Conservation (phyloP, 371 early-diverging fungal genomes). For the Lichtheimia hyalospora region DNA sequence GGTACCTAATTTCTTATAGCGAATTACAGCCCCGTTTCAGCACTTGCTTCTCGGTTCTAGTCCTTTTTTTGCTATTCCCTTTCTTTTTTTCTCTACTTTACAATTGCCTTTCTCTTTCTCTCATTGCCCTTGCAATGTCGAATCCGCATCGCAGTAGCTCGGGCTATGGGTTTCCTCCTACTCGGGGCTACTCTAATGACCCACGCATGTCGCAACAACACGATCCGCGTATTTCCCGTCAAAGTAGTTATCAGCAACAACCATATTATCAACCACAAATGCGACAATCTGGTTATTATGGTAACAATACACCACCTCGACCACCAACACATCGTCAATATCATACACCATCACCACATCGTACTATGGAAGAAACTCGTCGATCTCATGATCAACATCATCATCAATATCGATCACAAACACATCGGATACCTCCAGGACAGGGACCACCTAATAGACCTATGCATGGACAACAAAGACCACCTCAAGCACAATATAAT, state of each 20-base stretch:
- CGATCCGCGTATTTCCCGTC: conserved; percentile 11
- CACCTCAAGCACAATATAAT: conserved; percentile 31
- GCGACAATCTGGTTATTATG: conserved; percentile 8
- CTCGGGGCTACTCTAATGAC: not conserved
- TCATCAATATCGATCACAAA: conserved; percentile 2
- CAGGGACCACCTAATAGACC: not conserved
- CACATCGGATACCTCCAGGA: conserved; percentile 21
- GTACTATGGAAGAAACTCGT: too few species aligned
- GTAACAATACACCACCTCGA: not conserved
- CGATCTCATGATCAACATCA: not conserved
- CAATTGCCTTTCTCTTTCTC: not conserved
- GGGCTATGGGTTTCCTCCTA: not conserved
- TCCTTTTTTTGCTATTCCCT: conserved; percentile 3
- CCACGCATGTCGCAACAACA: conserved; percentile 5
- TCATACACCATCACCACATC: not conserved
- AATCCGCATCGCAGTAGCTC: not conserved
- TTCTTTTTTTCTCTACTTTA: not conserved
- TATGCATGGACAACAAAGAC: conserved; percentile 27
- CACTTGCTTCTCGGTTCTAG: not conserved
- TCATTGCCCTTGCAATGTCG: not conserved
- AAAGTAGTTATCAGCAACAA: not conserved
- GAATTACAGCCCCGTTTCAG: conserved; percentile 8
- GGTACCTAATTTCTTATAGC: conserved; percentile 4
- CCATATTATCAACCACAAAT: not conserved
- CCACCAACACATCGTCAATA: not conserved